Percentiles rank a stretch among this genome's conserved stretches.
phyloP scores from a whole-genome alignment of 2,329 filamentous ascomycete species.

The Setomelanomma holmii region DNA sequence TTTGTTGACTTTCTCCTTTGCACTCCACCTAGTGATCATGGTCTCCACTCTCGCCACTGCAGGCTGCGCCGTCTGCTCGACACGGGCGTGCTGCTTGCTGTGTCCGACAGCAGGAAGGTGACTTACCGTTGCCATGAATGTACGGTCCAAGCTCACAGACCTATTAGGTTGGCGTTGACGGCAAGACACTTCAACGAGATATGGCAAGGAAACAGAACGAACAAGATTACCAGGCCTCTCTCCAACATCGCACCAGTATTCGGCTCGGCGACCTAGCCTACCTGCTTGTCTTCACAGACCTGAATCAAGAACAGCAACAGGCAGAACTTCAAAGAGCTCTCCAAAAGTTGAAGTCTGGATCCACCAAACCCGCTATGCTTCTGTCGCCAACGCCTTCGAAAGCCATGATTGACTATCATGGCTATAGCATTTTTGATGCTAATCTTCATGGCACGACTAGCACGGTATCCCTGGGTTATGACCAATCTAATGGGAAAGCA shows the following conservation, averaged over 20 bases:
- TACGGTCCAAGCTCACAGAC: background rate
- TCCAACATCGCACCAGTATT: constrained; percentile 7
- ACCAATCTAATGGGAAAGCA: constrained; percentile 8
- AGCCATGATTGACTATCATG: constrained; percentile 8
- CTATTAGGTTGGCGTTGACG: constrained; percentile 1
- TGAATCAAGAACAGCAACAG: constrained; percentile 5
- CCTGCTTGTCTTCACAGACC: constrained; percentile 6
- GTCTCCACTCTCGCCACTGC: constrained; percentile 3
- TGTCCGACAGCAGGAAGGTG: constrained; percentile 9
- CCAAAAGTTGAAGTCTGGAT: background rate
- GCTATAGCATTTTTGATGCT: constrained; percentile 12
- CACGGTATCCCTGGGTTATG: constrained; percentile 9
- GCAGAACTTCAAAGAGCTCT: constrained; percentile 7
- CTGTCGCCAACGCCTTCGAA: constrained; percentile 4
- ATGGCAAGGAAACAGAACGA: constrained; percentile 2
- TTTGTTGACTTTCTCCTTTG: constrained; percentile 9
- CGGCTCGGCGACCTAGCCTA: constrained; percentile 8
- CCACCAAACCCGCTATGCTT: constrained; percentile 1
- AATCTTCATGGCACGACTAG: constrained; percentile 8
- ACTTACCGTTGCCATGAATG: background rate
- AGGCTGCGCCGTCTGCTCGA: constrained; percentile 3
- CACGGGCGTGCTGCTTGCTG: constrained; percentile 1
- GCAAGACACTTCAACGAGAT: constrained; percentile 7
- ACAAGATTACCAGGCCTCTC: constrained; percentile 6
- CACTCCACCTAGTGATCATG: background rate